Conservation (phyloP, 1,284 basidiomycete species). For the Ceratorhiza oryzae-sativae region DNA sequence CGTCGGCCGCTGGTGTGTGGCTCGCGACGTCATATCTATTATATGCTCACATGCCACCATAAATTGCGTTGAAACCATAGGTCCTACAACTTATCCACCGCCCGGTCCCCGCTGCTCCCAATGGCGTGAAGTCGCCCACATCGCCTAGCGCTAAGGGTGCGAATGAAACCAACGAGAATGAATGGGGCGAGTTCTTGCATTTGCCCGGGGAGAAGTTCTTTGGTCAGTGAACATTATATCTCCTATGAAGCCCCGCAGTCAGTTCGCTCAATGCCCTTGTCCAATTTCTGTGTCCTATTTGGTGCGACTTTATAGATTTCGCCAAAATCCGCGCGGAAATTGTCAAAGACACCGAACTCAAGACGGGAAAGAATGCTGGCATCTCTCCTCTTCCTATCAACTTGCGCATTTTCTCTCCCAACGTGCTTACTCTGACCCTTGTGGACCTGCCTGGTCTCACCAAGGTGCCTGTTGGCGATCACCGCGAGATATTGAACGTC, state of each 20-base stretch:
- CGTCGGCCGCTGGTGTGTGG: conserved; percentile 81
- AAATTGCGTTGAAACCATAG: conserved; percentile 50
- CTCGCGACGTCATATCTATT: conserved; percentile 3
- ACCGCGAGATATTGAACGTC: conserved; percentile 98
- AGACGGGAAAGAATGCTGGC: conserved; percentile 94
- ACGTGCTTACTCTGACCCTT: conserved; percentile 94
- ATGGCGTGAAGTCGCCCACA: conserved; percentile 46
- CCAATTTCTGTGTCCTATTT: background rate
- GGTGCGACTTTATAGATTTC: conserved; percentile 75
- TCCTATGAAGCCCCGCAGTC: background rate
- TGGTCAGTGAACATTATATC: conserved; percentile 35
- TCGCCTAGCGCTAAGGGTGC: conserved; percentile 55
- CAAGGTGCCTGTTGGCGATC: conserved; percentile 97
- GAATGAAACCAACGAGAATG: conserved; percentile 82
- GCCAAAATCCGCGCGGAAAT: conserved; percentile 97
- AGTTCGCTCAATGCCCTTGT: background rate
- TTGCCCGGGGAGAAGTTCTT: conserved; percentile 96
- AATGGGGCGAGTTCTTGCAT: conserved; percentile 99
- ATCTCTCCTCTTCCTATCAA: conserved; percentile 76
- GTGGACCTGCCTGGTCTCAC: conserved; percentile 97
- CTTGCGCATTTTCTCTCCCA: conserved; percentile 94
- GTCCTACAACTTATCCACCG: conserved; percentile 95
- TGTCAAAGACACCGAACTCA: conserved; percentile 93
- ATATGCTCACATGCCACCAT: conserved; percentile 44
- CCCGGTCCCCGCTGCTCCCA: conserved; percentile 58